Evolutionary conservation across 345 rosid genomes (phyloP).

Genomic region (Ceriops zippeliana): DNA sequence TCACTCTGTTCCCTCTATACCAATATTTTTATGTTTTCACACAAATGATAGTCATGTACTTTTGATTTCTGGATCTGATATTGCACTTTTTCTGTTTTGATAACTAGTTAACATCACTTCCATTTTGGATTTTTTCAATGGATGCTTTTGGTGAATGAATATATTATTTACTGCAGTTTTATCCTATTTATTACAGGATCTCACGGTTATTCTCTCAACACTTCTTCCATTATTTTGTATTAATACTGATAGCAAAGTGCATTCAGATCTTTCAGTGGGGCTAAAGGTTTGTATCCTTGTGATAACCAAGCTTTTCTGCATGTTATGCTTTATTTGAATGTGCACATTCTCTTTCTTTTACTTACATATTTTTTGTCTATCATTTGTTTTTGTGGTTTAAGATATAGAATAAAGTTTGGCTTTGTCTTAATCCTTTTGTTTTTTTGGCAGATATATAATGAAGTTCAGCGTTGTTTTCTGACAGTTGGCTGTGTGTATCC

Average conservation of each 20-base stretch:
- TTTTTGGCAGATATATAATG: slow-evolving; percentile 71
- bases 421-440: neutral
- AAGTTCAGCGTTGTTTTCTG: slow-evolving; percentile 91
- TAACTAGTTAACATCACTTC: neutral
- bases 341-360: slow-evolving; percentile 3
- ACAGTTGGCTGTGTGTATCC: slow-evolving; percentile 80
- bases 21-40: neutral
- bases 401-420: too few species aligned
- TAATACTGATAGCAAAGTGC: slow-evolving; percentile 59
- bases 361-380: neutral
- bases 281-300: slow-evolving; percentile 53
- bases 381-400: neutral
- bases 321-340: slow-evolving; percentile 7
- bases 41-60: neutral
- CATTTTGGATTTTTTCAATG: neutral
- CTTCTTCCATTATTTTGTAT: slow-evolving; percentile 78
- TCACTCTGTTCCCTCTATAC: neutral
- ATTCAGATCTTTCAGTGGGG: slow-evolving; percentile 62
- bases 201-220: slow-evolving; percentile 74
- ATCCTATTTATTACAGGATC: slow-evolving; percentile 51
- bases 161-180: slow-evolving; percentile 12
- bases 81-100: slow-evolving; percentile 1
- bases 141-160: neutral
- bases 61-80: neutral
- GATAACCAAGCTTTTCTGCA: slow-evolving; percentile 5